Evolutionary conservation across 148 eudicot species (phyloP).

Genomic region (Pharnaceum exiguum): DNA sequence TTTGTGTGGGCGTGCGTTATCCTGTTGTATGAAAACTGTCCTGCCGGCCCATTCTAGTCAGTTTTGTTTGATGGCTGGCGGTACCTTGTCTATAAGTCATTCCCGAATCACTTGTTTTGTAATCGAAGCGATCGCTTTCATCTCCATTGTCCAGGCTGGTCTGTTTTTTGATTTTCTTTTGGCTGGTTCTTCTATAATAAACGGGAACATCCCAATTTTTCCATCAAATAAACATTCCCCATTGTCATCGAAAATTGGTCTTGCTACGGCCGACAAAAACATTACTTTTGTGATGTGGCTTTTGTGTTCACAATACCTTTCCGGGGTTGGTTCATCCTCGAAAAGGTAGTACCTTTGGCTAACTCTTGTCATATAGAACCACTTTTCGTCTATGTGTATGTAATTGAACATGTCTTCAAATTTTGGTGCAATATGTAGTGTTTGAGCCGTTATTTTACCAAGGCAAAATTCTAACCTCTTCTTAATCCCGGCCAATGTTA

Average conservation of each 20-base stretch:
- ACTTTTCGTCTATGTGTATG: not conserved
- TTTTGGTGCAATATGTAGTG: too few species aligned
- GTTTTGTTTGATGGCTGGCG: too few species aligned
- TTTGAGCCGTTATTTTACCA: too few species aligned
- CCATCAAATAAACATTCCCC: conserved; percentile 1
- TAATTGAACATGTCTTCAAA: too few species aligned
- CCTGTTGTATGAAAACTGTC: too few species aligned
- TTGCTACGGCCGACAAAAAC: not conserved
- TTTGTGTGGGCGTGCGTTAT: too few species aligned
- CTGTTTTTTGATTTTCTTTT: not conserved
- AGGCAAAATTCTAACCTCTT: too few species aligned
- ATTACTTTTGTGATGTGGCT: not conserved
- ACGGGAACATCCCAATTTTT: not conserved
- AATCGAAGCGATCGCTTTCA: not conserved
- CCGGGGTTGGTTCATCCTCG: not conserved
- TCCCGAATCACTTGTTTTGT: not conserved
- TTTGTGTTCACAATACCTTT: not conserved
- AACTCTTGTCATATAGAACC: not conserved
- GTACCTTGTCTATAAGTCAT: not conserved
- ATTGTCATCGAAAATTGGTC: not conserved
- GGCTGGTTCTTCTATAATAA: not conserved
- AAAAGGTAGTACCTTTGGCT: not conserved
- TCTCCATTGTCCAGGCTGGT: not conserved
- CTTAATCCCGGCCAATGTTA: too few species aligned
- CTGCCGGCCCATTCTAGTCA: too few species aligned